Percentiles rank a stretch among this genome's conserved stretches.
Conservation (phyloP, 2,329 filamentous ascomycete species). For the Fusarium sp. region DNA sequence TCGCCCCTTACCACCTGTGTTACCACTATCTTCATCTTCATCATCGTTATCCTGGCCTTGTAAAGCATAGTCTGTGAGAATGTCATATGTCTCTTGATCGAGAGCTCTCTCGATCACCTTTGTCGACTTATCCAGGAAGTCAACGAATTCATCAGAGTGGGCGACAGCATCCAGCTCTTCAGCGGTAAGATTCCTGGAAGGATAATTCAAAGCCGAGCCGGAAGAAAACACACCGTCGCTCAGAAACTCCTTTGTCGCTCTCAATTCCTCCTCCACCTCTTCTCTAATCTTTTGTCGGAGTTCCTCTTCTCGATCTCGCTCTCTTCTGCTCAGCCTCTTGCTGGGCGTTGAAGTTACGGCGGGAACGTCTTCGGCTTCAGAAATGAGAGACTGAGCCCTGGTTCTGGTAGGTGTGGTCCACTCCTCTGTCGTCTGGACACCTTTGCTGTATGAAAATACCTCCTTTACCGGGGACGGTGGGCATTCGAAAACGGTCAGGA, state of each 20-base stretch:
- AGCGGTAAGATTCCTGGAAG: conserved; percentile 77
- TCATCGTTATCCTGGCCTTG: conserved; percentile 79
- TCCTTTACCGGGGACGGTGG: conserved; percentile 80
- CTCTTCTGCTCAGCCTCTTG: conserved; percentile 80
- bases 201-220: conserved; percentile 65
- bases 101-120: conserved; percentile 97
- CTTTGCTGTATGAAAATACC: conserved; percentile 96
- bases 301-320: conserved; percentile 86
- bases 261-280: conserved; percentile 93
- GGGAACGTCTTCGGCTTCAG: conserved; percentile 68
- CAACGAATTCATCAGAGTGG: conserved; percentile 89
- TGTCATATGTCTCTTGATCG: conserved; percentile 90
- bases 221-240: conserved; percentile 52
- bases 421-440: conserved; percentile 86
- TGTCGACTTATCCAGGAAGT: conserved; percentile 93
- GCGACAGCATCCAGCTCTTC: conserved; percentile 93
- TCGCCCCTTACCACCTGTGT: conserved; percentile 73
- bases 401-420: conserved; percentile 67
- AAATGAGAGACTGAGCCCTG: conserved; percentile 51
- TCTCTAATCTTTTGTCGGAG: conserved; percentile 82
- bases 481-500: conserved; percentile 82
- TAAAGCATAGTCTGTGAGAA: conserved; percentile 91
- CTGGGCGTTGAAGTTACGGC: conserved; percentile 66
- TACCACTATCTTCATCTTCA: conserved; percentile 80
- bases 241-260: conserved; percentile 70